A percentile compares a stretch with the other conserved stretches of the same genome.
Conservation (phyloP, 108 stramenopile genomes). For the Craspedostauros australis region DNA sequence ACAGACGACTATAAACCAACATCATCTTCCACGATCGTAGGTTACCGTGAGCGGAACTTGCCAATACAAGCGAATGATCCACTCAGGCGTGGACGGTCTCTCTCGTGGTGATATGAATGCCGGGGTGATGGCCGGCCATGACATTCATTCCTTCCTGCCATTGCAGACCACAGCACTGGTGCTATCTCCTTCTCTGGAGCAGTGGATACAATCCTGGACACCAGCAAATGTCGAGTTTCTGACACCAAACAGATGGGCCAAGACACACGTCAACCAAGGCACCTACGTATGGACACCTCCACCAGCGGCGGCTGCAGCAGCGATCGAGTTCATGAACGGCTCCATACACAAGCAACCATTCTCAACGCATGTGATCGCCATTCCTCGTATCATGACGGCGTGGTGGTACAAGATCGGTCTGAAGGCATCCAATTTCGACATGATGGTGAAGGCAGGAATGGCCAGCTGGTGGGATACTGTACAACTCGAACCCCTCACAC, state of each 20-base stretch:
- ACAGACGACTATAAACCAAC: too few species aligned
- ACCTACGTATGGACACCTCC: slow-evolving; percentile 25
- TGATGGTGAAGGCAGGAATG: slow-evolving; percentile 10
- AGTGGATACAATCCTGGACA: slow-evolving; percentile 9
- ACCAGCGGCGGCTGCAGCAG: slow-evolving; percentile 22
- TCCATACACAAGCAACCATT: slow-evolving; percentile 20
- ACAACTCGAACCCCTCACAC: slow-evolving; percentile 27
- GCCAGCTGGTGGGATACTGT: slow-evolving; percentile 11
- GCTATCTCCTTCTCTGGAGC: slow-evolving; percentile 11
- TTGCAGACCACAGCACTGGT: slow-evolving; percentile 16
- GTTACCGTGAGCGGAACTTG: too few species aligned
- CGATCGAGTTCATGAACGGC: slow-evolving; percentile 20
- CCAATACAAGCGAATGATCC: slow-evolving; percentile 38
- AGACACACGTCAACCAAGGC: background rate
- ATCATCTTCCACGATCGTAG: too few species aligned
- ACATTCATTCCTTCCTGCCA: slow-evolving; percentile 19
- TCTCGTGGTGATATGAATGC: slow-evolving; percentile 22
- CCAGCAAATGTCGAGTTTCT: background rate
- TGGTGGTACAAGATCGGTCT: slow-evolving; percentile 21
- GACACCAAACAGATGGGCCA: slow-evolving; percentile 11
- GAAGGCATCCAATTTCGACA: slow-evolving; percentile 14
- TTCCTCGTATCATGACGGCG: slow-evolving; percentile 36
- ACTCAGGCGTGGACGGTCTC: slow-evolving; percentile 27
- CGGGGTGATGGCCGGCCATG: slow-evolving; percentile 15
- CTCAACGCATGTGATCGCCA: slow-evolving; percentile 22